Conservation (phyloP, 2,329 filamentous ascomycete species). For the Apiospora hydei region DNA sequence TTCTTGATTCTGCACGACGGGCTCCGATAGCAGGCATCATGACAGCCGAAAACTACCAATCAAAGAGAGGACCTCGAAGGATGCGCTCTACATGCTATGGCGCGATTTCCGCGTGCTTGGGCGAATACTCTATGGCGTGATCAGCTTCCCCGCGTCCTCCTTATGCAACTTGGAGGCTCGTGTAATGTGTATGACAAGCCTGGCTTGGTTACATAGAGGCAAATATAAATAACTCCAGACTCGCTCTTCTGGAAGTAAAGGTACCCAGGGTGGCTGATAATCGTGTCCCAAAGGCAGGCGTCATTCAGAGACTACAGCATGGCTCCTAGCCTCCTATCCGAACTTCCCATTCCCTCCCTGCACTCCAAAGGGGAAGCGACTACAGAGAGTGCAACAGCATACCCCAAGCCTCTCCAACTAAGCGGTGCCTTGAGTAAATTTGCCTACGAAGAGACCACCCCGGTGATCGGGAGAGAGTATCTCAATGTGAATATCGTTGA, state of each 20-base stretch:
- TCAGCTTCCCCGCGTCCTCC: background rate
- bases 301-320: background rate
- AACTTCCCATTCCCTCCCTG: background rate
- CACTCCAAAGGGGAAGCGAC: background rate
- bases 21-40: background rate
- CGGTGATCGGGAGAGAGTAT: conserved; percentile 64
- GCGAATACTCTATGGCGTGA: background rate
- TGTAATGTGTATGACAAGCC: background rate
- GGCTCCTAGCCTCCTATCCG: background rate
- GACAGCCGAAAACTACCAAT: background rate
- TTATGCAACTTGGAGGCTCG: no score
- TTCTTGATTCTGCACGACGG: background rate
- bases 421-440: conserved; percentile 52
- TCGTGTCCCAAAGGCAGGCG: no score
- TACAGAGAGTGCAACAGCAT: background rate
- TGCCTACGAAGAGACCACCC: conserved; percentile 57
- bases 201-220: background rate
- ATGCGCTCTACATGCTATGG: background rate
- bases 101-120: background rate
- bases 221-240: background rate
- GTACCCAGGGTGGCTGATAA: background rate
- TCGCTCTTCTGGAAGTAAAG: background rate
- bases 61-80: background rate
- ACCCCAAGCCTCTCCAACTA: conserved; percentile 40
- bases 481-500: conserved; percentile 58